A percentile compares a stretch with the other conserved stretches of the same genome.
These are phyloP conservation scores for Zygosaccharomyces sapae DNA, from an alignment of 1,139 yeast species.

Conservation along the genomic window DNA sequence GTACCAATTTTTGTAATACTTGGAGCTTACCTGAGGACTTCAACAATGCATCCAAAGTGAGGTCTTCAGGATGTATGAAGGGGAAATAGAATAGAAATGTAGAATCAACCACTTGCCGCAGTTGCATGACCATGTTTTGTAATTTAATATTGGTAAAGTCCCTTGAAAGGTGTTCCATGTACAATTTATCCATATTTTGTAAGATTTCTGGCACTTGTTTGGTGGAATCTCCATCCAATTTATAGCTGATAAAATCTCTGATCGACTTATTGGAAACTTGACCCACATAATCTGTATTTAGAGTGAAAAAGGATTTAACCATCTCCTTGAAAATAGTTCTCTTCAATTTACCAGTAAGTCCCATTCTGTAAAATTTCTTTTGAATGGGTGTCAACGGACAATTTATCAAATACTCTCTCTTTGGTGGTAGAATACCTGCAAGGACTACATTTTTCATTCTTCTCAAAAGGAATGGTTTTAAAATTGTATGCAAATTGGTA, in stretches of 20 bases:
- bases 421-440: conserved; percentile 64
- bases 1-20: conserved; percentile 59
- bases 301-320: conserved; percentile 43
- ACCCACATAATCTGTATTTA: conserved; percentile 37
- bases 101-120: conserved; percentile 77
- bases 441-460: conserved; percentile 73
- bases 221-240: conserved; percentile 21
- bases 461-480: conserved; percentile 81
- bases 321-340: conserved; percentile 43
- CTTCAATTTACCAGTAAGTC: conserved; percentile 47
- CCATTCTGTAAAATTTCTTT: conserved; percentile 56
- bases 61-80: conserved; percentile 46
- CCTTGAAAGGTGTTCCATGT: conserved; percentile 28
- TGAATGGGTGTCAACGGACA: conserved; percentile 64
- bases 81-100: conserved; percentile 84
- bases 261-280: conserved; percentile 38
- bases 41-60: conserved; percentile 39
- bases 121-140: conserved; percentile 72
- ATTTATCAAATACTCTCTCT: conserved; percentile 80
- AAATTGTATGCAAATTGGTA: conserved; percentile 74
- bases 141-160: conserved; percentile 45
- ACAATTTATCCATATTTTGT: conserved; percentile 30
- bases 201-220: conserved; percentile 15
- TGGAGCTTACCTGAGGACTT: conserved; percentile 67
- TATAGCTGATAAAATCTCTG: conserved; percentile 40